Evolutionary conservation across 78 protist species (phyloP), one percentile per base, ranked within the genome.

Genomic region (Dictyostelium intermedium): DNA sequence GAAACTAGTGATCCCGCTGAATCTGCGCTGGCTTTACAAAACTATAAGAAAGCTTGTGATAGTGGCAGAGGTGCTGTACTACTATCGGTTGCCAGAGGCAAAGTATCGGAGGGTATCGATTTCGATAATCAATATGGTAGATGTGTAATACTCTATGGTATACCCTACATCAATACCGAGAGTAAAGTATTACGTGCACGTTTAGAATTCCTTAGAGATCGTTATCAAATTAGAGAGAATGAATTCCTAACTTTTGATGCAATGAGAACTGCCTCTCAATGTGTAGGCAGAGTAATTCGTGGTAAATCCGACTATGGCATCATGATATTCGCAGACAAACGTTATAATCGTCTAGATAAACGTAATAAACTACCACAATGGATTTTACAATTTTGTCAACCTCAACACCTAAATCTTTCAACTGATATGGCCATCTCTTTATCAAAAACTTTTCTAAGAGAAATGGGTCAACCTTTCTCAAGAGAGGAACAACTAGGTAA

Each of bases 101-200:
- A 97, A 74, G 98, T 99, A 11, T 97, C 99, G 3, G 99, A 99
- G 70, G 99, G 99, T 20, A 96, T 99, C 61, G 99, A 99, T 83
- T 98, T 99, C 30, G 98, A 97, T 53, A 84, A 95, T n/a, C 99
- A 98, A 56, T 98, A 98, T 85, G 99, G 99, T 4, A 87, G 99
- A 3, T 91, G 96, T 34, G 99, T 97, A n/a, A 69, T 98, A 23
- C 74, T 99, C 92, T 97, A 98, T 53, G 99, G 99, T 56, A 92
- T 98, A 13, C 99, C 99, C 3, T 99, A 83, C 77, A 92, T 97
- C 34, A 91, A 98, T 80, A 97, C 99, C 0, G 96, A 98, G 63
- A 47, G 87, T 6, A 80, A 82, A 6, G 93, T 97, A 7, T 72
- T 97, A 18, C 34, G 96, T 47, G 97, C 97, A 8, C 30, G 97